A percentile compares a stretch with the other conserved stretches of the same genome.
These are phyloP conservation scores for Omphalea diandra DNA, from an alignment of 441 rosid species.

Conservation along the genomic window DNA sequence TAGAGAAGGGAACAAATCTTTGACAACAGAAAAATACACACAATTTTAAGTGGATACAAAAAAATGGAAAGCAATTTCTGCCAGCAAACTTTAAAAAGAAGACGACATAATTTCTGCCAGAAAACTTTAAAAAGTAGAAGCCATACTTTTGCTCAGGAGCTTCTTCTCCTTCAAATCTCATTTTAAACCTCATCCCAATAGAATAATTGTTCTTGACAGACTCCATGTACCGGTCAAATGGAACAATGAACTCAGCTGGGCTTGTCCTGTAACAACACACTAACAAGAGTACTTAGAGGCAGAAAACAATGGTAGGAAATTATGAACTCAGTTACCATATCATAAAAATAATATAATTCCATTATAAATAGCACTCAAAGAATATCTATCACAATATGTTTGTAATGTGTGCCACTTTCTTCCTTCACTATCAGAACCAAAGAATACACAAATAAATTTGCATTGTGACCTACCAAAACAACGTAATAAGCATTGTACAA, in stretches of 20 bases:
- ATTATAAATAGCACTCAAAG: background rate
- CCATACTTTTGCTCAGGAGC: constrained; percentile 95
- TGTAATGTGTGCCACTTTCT: background rate
- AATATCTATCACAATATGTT: background rate
- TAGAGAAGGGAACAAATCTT: no score
- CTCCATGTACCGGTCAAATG: constrained; percentile 82
- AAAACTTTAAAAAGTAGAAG: background rate
- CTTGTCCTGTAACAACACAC: constrained; percentile 63
- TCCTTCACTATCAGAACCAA: background rate
- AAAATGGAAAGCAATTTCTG: no score
- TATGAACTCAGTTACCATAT: background rate
- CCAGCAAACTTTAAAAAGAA: no score
- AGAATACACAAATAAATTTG: background rate
- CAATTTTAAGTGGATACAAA: background rate
- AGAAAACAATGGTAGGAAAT: background rate
- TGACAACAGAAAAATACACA: background rate
- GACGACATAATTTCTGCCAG: background rate
- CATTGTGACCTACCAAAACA: background rate
- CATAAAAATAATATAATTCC: background rate
- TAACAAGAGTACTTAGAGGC: background rate
- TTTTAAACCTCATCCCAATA: constrained; percentile 96
- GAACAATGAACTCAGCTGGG: constrained; percentile 96
- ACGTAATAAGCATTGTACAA: no score
- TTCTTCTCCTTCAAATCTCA: constrained; percentile 99
- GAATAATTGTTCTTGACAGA: constrained; percentile 72